Evolutionary conservation across 768 basidiomycete species (phyloP).

Genomic region (Holtermanniella nyarrowii): DNA sequence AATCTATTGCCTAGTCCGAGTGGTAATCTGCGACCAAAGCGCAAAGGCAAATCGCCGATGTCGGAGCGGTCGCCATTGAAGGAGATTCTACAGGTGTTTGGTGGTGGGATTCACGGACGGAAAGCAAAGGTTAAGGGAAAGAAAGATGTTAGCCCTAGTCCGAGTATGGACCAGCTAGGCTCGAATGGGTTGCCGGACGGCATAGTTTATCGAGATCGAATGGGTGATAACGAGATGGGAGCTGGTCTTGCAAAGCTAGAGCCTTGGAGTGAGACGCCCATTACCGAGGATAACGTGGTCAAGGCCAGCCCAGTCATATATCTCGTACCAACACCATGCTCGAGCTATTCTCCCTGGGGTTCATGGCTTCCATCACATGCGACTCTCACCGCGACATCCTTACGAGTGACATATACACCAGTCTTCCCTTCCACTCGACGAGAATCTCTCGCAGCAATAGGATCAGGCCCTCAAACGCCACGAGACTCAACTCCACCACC

Average conservation of each 20-base stretch:
- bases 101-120: conserved; percentile 25
- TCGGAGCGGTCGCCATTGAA: conserved; percentile 26
- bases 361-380: conserved; percentile 32
- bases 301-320: conserved; percentile 24
- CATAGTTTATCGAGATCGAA: conserved; percentile 31
- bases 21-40: conserved; percentile 4
- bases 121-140: conserved; percentile 21
- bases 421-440: conserved; percentile 14
- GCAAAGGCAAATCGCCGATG: conserved; percentile 10
- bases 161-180: conserved; percentile 16
- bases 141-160: conserved; percentile 10
- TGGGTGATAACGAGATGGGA: conserved; percentile 33
- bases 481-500: conserved; percentile 2
- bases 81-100: conserved; percentile 27
- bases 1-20: conserved; percentile 16
- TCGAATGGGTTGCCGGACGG: conserved; percentile 29
- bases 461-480: conserved; percentile 14
- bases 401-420: conserved; percentile 28
- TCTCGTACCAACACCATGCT: conserved; percentile 29
- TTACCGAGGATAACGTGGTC: not conserved
- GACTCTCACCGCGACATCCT: conserved; percentile 10
- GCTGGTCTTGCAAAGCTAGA: conserved; percentile 4
- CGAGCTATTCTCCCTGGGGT: conserved; percentile 25
- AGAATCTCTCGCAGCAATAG: not conserved
- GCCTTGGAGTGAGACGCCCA: conserved; percentile 3